phyloP scores from a whole-genome alignment of 441 rosid species.

The Populus hybrid region DNA sequence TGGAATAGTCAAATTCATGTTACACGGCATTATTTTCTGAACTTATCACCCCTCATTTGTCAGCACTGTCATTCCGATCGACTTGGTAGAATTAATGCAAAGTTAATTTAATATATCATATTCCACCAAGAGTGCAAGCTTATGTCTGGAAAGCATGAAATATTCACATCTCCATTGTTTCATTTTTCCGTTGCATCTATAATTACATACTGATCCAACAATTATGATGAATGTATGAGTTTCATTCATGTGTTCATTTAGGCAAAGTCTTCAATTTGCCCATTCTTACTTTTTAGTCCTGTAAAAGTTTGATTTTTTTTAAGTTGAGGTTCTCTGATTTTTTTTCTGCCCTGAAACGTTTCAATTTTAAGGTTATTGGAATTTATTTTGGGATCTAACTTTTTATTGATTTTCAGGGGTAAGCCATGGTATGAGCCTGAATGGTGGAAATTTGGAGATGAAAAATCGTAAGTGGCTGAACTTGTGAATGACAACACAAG shows the following conservation, averaged over 20 bases:
- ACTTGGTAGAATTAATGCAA: neutral
- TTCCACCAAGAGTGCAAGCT: neutral
- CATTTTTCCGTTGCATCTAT: neutral
- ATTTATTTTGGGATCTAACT: neutral
- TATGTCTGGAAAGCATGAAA: neutral
- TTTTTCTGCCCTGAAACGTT: neutral
- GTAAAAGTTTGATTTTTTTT: neutral
- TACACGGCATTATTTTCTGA: neutral
- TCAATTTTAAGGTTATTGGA: neutral
- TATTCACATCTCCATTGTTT: neutral
- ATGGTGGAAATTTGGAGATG: conserved; percentile 98
- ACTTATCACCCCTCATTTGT: neutral
- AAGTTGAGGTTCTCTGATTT: neutral
- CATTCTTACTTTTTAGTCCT: neutral
- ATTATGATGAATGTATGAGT: neutral
- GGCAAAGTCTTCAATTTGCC: neutral
- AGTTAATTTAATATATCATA: neutral
- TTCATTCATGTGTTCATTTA: too few relatives aligned
- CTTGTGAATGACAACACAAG: conserved; percentile 9
- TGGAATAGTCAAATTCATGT: neutral
- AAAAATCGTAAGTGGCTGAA: conserved; percentile 71
- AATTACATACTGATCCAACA: neutral
- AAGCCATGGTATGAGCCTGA: conserved; percentile 96
- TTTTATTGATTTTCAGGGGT: conserved; percentile 60
- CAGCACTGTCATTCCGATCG: neutral